A percentile compares a stretch with the other conserved stretches of the same genome.
These are phyloP conservation scores for Saccharomyces hybrid DNA, from an alignment of 1,139 yeast species.

Conservation along the genomic window DNA sequence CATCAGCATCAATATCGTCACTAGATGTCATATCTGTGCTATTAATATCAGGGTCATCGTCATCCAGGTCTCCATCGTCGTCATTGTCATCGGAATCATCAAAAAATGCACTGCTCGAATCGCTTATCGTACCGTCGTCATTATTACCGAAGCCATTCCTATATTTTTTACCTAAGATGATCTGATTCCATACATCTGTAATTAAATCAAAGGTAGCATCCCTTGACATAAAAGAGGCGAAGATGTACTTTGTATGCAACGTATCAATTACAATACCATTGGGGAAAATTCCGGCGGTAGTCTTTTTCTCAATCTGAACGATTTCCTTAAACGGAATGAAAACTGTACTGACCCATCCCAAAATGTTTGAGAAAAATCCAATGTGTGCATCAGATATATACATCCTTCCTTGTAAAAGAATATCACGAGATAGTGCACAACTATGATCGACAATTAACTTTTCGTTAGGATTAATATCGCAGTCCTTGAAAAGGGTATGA, in stretches of 20 bases:
- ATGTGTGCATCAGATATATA: slow-evolving; percentile 53
- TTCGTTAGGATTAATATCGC: slow-evolving; percentile 43
- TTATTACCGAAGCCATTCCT: slow-evolving; percentile 18
- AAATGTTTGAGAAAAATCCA: slow-evolving; percentile 63
- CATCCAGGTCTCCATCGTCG: slow-evolving; percentile 18
- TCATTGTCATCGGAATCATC: slow-evolving; percentile 17
- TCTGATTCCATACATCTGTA: slow-evolving; percentile 52
- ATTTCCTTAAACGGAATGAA: slow-evolving; percentile 64
- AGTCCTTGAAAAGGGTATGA: slow-evolving; percentile 50
- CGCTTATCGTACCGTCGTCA: slow-evolving; percentile 10
- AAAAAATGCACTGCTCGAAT: slow-evolving; percentile 8
- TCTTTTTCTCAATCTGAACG: slow-evolving; percentile 61
- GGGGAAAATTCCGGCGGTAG: slow-evolving; percentile 67
- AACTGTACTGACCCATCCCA: slow-evolving; percentile 66
- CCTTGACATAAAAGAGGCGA: slow-evolving; percentile 65
- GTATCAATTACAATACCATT: slow-evolving; percentile 68
- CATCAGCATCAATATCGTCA: slow-evolving; percentile 22
- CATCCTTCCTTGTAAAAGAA: slow-evolving; percentile 63
- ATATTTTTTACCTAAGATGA: slow-evolving; percentile 28
- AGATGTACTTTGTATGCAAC: slow-evolving; percentile 59
- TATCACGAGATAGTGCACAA: slow-evolving; percentile 67
- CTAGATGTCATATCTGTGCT: slow-evolving; percentile 27
- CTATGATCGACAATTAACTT: slow-evolving; percentile 55
- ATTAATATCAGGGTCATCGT: slow-evolving; percentile 3
- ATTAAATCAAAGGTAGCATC: slow-evolving; percentile 58